Evolutionary conservation across 202 grass and related monocot genomes (phyloP), one percentile per base, ranked within the genome.

Genomic region (Dendrocalamus latiflorus): DNA sequence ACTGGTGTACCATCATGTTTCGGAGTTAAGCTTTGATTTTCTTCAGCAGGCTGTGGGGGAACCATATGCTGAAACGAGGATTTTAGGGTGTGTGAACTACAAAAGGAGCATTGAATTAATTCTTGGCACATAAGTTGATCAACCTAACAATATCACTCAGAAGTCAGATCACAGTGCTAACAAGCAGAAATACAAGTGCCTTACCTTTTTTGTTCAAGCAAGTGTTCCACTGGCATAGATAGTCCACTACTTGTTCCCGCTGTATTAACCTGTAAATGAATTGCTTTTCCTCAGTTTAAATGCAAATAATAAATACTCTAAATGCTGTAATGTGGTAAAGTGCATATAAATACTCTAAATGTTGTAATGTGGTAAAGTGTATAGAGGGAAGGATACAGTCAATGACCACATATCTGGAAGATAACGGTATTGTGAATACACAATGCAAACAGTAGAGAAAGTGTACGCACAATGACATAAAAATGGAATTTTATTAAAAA

Each of bases 181-280:
- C 7, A 50, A 64, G 74, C 41, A 75, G 4, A 86, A 50, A 22
- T 17, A 65, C 2, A 34, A 43, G 71, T 12, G 36, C 0, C 48
- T 53, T 87, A 94, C 92, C 63, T 78, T 71, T 89, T 80, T 49
- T 70, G 75, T 78, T 84, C 86, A 84, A 51, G 41, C 18, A 26
- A 64, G 39, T 30, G 4, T 81, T 83, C 68, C 39, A n/a, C 39
- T 75, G 25, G 42, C 47, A 57, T 21, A 81, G 61, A 67, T 76
- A 74, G 9, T 42, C 60, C 72, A 48, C 24, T 81, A 70, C 72
- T 54, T 79, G 65, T 79, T 75, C 48, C 65, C 8, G 62, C 47
- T 37, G 28, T 9, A 82, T 28, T 73, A 16, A 75, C 53, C 92
- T 94, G 66, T 76, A 78, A 83, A 37, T 74, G 51, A 83, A 79